Percentiles rank a stretch among this genome's conserved stretches.
These are phyloP conservation scores for Colletotrichum spinosum DNA, from an alignment of 2,329 filamentous ascomycete genomes.

Conservation along the genomic window DNA sequence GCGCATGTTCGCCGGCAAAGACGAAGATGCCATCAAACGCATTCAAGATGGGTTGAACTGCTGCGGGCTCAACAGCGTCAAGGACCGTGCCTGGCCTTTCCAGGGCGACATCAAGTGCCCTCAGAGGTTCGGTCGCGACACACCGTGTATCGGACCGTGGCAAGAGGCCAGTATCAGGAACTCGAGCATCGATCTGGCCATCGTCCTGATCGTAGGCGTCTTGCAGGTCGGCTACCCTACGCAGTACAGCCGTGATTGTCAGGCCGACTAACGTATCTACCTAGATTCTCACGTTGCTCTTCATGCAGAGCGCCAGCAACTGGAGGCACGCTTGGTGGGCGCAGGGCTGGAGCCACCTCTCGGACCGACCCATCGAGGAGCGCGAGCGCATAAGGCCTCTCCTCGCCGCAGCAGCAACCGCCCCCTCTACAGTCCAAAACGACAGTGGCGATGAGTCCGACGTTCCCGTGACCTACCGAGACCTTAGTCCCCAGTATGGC, in stretches of 20 bases:
- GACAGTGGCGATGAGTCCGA: slow-evolving; percentile 35
- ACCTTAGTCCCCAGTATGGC: slow-evolving; percentile 31
- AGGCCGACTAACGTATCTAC: background rate
- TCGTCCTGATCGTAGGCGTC: slow-evolving; percentile 64
- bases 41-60: slow-evolving; percentile 77
- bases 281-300: slow-evolving; percentile 32
- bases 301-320: slow-evolving; percentile 31
- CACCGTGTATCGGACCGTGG: slow-evolving; percentile 67
- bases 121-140: slow-evolving; percentile 56
- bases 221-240: slow-evolving; percentile 61
- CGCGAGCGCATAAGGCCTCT: slow-evolving; percentile 31
- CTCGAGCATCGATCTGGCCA: slow-evolving; percentile 65
- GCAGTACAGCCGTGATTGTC: background rate
- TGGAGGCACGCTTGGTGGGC: slow-evolving; percentile 39
- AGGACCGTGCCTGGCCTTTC: slow-evolving; percentile 75
- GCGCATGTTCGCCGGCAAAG: slow-evolving; percentile 61
- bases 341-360: slow-evolving; percentile 31
- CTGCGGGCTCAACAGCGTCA: slow-evolving; percentile 70
- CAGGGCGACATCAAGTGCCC: slow-evolving; percentile 53
- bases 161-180: slow-evolving; percentile 63
- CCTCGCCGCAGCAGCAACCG: slow-evolving; percentile 10
- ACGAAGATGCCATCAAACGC: slow-evolving; percentile 60
- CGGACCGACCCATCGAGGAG: slow-evolving; percentile 25
- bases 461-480: slow-evolving; percentile 26
- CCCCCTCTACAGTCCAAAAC: background rate